phyloP scores from a whole-genome alignment of 2,329 filamentous ascomycete genomes.

The Clarireedia sp. region DNA sequence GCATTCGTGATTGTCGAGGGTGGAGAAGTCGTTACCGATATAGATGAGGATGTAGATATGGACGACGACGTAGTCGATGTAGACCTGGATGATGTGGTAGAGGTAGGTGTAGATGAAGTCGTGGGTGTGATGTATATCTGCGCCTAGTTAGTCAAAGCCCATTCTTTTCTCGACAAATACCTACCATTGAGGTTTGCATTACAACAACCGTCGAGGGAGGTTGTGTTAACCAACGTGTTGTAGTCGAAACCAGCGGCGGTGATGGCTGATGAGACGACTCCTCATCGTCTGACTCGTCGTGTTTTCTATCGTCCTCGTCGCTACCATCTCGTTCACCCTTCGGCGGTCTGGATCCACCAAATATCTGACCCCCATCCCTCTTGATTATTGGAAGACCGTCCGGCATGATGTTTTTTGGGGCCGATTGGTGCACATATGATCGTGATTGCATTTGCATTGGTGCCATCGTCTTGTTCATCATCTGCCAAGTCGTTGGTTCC shows the following conservation, averaged over 20 bases:
- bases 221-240: background rate
- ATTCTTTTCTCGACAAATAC: background rate
- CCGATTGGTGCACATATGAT: slow-evolving; percentile 11
- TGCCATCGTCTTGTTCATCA: slow-evolving; percentile 28
- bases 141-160: background rate
- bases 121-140: background rate
- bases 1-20: background rate
- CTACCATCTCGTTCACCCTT: background rate
- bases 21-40: background rate
- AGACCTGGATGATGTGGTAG: background rate
- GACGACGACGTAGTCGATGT: background rate
- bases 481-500: slow-evolving; percentile 19
- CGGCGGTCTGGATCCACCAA: background rate
- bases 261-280: background rate
- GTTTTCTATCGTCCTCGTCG: background rate
- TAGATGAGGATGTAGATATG: background rate
- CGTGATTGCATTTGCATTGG: slow-evolving; percentile 21
- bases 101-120: background rate
- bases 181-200: background rate
- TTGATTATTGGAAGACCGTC: background rate
- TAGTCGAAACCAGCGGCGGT: background rate
- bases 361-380: slow-evolving; percentile 3
- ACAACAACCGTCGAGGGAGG: background rate
- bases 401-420: slow-evolving; percentile 10
- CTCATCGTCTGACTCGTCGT: slow-evolving; percentile 3